Percentiles rank a stretch among this genome's conserved stretches.
These are phyloP conservation scores for Verticillium dahliae DNA, from an alignment of 2,329 filamentous ascomycete genomes.

Conservation along the genomic window DNA sequence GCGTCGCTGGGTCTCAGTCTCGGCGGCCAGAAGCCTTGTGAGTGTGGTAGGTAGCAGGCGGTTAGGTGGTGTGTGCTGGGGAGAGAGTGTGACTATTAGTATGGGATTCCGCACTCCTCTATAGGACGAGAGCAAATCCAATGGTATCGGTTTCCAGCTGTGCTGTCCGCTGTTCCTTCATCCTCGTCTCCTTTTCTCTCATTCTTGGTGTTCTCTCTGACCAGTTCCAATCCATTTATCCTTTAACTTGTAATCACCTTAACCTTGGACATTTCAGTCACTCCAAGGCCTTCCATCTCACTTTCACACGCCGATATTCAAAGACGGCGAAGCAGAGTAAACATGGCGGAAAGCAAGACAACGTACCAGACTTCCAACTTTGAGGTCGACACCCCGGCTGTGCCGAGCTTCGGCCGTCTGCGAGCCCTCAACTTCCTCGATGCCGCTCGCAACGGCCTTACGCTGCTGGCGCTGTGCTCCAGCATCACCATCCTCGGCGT, in stretches of 20 bases:
- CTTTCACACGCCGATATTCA: too few species aligned
- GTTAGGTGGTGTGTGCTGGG: background rate
- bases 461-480: conserved; percentile 40
- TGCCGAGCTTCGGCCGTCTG: conserved; percentile 26
- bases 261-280: background rate
- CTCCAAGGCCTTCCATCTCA: too few species aligned
- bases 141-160: background rate
- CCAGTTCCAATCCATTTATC: background rate
- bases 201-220: background rate
- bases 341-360: conserved; percentile 29
- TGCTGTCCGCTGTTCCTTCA: background rate
- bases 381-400: conserved; percentile 35
- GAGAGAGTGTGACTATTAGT: background rate
- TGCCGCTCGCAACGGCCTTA: conserved; percentile 38
- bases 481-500: conserved; percentile 47
- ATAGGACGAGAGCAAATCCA: too few species aligned
- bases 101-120: background rate
- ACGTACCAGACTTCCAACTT: conserved; percentile 38
- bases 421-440: conserved; percentile 34
- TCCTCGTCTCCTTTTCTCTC: background rate
- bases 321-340: conserved; percentile 2
- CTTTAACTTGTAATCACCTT: background rate
- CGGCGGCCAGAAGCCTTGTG: background rate
- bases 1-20: conserved; percentile 7
- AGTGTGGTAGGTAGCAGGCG: background rate